Conservation (phyloP, 805 yeast genomes). For the Schwanniomyces yamadae region DNA sequence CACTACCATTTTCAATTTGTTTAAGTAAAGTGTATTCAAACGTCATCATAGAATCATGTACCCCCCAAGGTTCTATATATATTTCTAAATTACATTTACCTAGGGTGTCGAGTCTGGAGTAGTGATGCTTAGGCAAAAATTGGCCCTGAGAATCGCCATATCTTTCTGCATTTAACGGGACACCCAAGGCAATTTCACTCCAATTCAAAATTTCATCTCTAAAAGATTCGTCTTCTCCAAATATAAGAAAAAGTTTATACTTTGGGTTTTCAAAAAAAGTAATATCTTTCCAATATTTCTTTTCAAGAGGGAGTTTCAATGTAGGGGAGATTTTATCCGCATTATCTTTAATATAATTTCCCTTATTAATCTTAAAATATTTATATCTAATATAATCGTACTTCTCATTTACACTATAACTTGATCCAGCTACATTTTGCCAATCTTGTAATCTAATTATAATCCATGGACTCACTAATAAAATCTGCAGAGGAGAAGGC, state of each 20-base stretch:
- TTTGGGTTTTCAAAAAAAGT: conserved; percentile 23
- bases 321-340: conserved; percentile 7
- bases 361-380: conserved; percentile 8
- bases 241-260: conserved; percentile 29
- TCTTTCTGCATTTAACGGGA: conserved; percentile 19
- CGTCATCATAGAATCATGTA: conserved; percentile 30
- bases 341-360: conserved; percentile 2
- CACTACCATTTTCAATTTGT: conserved; percentile 6
- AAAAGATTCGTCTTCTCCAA: conserved; percentile 43
- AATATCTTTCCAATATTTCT: conserved; percentile 31
- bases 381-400: conserved; percentile 18
- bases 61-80: conserved; percentile 37
- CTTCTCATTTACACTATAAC: conserved; percentile 22
- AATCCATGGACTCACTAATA: conserved; percentile 41
- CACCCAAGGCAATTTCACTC: conserved; percentile 30
- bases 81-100: conserved; percentile 20
- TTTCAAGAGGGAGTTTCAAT: not conserved
- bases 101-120: conserved; percentile 12
- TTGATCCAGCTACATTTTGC: conserved; percentile 28
- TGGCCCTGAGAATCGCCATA: conserved; percentile 27
- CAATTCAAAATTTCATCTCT: conserved; percentile 40
- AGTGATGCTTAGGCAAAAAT: conserved; percentile 16
- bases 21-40: conserved; percentile 21
- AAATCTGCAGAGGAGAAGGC: conserved; percentile 25
- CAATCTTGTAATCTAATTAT: conserved; percentile 20